phyloP scores from a whole-genome alignment of 768 basidiomycete genomes.

The Tephrocybe rancida region DNA sequence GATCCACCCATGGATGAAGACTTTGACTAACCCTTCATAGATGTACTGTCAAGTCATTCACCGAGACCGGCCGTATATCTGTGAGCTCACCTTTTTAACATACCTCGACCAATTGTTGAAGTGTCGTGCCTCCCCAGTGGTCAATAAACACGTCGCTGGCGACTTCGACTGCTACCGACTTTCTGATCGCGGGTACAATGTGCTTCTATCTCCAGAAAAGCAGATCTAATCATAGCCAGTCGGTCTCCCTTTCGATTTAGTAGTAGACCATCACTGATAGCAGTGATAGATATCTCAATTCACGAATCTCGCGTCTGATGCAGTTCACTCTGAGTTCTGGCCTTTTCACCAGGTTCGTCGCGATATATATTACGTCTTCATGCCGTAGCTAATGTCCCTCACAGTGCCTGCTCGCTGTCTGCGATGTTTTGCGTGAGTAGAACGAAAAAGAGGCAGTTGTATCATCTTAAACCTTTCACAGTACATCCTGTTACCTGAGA shows the following conservation, averaged over 20 bases:
- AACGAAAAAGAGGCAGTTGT: background rate
- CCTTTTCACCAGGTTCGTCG: slow-evolving; percentile 23
- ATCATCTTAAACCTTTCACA: slow-evolving; percentile 13
- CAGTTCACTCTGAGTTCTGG: slow-evolving; percentile 29
- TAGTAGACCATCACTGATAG: background rate
- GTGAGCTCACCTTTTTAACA: background rate
- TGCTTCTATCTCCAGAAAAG: slow-evolving; percentile 35
- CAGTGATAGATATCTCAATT: slow-evolving; percentile 24
- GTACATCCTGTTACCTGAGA: slow-evolving; percentile 46
- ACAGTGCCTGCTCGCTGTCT: slow-evolving; percentile 46
- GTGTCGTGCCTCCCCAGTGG: slow-evolving; percentile 33
- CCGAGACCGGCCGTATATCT: background rate
- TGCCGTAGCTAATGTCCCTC: background rate
- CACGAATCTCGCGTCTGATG: slow-evolving; percentile 33
- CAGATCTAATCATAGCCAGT: slow-evolving; percentile 25
- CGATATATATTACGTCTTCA: background rate
- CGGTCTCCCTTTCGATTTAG: background rate
- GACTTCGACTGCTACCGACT: slow-evolving; percentile 45
- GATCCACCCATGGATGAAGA: too few species aligned
- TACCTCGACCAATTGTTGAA: background rate
- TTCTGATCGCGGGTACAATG: slow-evolving; percentile 38
- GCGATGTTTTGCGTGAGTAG: slow-evolving; percentile 43
- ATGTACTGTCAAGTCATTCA: slow-evolving; percentile 31
- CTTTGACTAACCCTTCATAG: slow-evolving; percentile 19
- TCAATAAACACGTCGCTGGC: slow-evolving; percentile 42